These are phyloP conservation scores for Hyphopichia wangnamkhiaoensis DNA, from an alignment of 1,139 yeast species.

Conservation along the genomic window DNA sequence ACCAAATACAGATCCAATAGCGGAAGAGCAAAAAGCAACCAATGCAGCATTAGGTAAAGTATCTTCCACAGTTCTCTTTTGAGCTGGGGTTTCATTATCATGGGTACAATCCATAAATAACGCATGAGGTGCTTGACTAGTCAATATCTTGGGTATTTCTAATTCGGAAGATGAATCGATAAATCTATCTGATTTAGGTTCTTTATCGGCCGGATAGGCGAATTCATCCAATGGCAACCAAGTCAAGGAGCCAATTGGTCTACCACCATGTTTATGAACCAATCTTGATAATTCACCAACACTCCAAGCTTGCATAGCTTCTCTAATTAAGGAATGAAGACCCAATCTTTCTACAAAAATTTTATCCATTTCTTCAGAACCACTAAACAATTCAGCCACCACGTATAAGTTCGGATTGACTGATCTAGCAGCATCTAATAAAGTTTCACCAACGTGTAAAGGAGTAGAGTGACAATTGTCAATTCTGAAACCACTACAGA, in stretches of 20 bases:
- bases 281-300: constrained; percentile 83
- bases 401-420: constrained; percentile 85
- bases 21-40: constrained; percentile 90
- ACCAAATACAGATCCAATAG: constrained; percentile 93
- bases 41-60: constrained; percentile 93
- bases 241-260: constrained; percentile 89
- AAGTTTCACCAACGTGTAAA: constrained; percentile 85
- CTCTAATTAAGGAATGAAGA: constrained; percentile 83
- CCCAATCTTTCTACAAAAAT: constrained; percentile 89
- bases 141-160: constrained; percentile 64
- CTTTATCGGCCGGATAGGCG: constrained; percentile 59
- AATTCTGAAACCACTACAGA: constrained; percentile 86
- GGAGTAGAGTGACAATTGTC: constrained; percentile 98
- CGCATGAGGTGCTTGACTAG: constrained; percentile 81
- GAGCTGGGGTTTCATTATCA: constrained; percentile 87
- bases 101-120: constrained; percentile 97
- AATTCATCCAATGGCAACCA: constrained; percentile 74
- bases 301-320: constrained; percentile 96
- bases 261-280: constrained; percentile 90
- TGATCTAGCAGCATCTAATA: constrained; percentile 84
- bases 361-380: constrained; percentile 88
- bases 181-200: constrained; percentile 31
- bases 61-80: constrained; percentile 90
- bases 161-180: constrained; percentile 53
- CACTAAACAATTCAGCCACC: constrained; percentile 92